Base-by-base conservation (phyloP, 1,284 basidiomycete genomes). In the Polyporus tsugae region DNA sequence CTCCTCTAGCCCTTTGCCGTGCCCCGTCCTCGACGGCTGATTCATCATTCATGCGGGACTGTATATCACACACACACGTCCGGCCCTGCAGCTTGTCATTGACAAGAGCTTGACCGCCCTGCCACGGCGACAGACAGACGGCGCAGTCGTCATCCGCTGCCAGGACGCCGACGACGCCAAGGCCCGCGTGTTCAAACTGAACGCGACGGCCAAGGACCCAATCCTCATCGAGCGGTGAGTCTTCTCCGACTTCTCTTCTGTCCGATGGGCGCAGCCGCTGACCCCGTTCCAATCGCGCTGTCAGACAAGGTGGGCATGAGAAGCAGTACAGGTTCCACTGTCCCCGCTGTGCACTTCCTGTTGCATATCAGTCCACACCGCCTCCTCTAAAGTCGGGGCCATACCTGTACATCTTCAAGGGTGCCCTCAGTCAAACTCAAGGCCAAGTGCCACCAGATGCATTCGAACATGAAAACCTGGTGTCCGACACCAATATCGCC, bases 371-470 rank as follows among this genome's bases (percentile, higher is more conserved):
- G 78, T 83, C 86, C 46, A 86, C 84, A 25, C 89, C 91, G 15
- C 91, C 90, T 1, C 91, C 92, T 35, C 82, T 84, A 42, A 93
- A 93, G 81, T 87, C 89, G 2, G 90, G 86, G 1, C 87, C 91
- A 1, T 94, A 87, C 78, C 75, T 94, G 60, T 95, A 94, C 77
- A 86, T 95, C 62, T 74, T 92, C 64, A 83, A 87, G 52, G 93
- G 93, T 29, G 90, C 93, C 29, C 83, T 95, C 64, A 93, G 91
- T 36, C 90, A 91, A 75, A 82, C 89, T 71, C 93, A 95, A 81
- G 93, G 93, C 29, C 91, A 94, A 77, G 81, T 93, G 35, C 93
- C 93, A 6, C 78, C 84, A 59, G 91, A 92, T 72, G 93, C 93
- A 9, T 93, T 95, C 75, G 87, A 90, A 58, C 85, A 89, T 62